Base-by-base conservation (phyloP, 257 asterid genomes). In the Rubia yunnanensis region DNA sequence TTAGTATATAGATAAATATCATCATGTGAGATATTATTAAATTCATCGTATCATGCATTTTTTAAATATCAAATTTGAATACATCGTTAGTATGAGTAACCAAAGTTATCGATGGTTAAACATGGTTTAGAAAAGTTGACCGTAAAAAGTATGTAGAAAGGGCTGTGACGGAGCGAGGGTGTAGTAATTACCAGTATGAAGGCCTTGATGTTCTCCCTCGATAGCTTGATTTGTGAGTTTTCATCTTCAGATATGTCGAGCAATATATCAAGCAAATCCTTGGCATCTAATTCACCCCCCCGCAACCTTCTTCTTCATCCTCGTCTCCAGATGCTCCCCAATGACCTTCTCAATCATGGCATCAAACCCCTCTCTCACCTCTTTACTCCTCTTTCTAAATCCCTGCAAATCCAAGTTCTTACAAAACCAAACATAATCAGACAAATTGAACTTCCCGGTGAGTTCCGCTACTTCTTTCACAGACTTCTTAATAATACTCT, bases 381-480 rank as follows among this genome's bases (percentile, higher is more conserved):
- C 75, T 36, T 70, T 77, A 65, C 77, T 65, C 72, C 88, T 68
- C 76, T 80, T 86, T 14, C 76, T 73, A 0, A 89, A 67, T 24
- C 95, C 95, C 75, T 85, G 92, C 73, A 89, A 64, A 62, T 89
- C 95, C 84, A 84, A 64, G 23, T 84, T 83, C 79, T 79, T 86
- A 70, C 89, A 89, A 7, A 86, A 73, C 91, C 91, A 86, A 52
- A 85, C 55, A 60, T 73, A 83, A 73, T 89, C 95, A 0, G 91
- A 84, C 0, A 85, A 17, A 53, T 89, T 85, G 63, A 86, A 86
- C 62, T 70, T 82, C 70, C 95, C 95, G 0, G 83, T 72, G 5
- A 89, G 72, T 60, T 86, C 81, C 11, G 85, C 79, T 8, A 68
- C 64, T 6, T 89, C 96, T 30, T 76, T 79, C 54, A 89, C 67